Evolutionary conservation across 164 flowering plant species (phyloP).

Genomic region (Berberis thunbergii): DNA sequence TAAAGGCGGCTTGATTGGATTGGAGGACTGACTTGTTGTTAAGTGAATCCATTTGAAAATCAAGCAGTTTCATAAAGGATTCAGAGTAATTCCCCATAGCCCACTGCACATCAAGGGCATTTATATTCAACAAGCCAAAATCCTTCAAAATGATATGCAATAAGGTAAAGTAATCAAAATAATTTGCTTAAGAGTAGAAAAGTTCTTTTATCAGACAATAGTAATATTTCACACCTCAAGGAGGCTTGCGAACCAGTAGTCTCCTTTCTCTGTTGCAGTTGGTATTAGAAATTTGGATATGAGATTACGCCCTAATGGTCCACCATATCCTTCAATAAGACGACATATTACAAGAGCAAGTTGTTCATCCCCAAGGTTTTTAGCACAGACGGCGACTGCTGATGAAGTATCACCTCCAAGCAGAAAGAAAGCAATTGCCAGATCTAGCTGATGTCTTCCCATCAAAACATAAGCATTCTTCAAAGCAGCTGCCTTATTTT

Average conservation of each 20-base stretch:
- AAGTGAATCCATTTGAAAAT: constrained; percentile 20
- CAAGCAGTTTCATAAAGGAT: constrained; percentile 54
- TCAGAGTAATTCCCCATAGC: constrained; percentile 56
- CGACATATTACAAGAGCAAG: constrained; percentile 94
- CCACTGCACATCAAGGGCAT: constrained; percentile 62
- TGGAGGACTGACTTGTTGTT: constrained; percentile 17
- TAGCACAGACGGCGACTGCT: constrained; percentile 78
- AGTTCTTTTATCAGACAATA: no score
- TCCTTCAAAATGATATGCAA: background rate
- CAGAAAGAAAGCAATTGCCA: constrained; percentile 88
- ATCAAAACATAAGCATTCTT: constrained; percentile 97
- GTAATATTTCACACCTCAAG: constrained; percentile 46
- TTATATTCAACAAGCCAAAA: constrained; percentile 5
- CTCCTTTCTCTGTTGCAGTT: constrained; percentile 62
- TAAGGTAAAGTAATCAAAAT: no score
- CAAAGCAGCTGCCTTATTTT: constrained; percentile 88
- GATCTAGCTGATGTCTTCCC: constrained; percentile 94
- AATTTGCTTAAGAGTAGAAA: no score
- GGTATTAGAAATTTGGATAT: constrained; percentile 71
- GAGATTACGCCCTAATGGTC: constrained; percentile 52
- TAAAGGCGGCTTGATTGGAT: constrained; percentile 32
- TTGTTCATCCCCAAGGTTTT: constrained; percentile 89
- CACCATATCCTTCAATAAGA: constrained; percentile 77
- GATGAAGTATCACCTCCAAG: constrained; percentile 94
- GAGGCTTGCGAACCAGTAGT: constrained; percentile 77